Base-by-base conservation (phyloP, 306 rosid species). In the Trifolium dubium region DNA sequence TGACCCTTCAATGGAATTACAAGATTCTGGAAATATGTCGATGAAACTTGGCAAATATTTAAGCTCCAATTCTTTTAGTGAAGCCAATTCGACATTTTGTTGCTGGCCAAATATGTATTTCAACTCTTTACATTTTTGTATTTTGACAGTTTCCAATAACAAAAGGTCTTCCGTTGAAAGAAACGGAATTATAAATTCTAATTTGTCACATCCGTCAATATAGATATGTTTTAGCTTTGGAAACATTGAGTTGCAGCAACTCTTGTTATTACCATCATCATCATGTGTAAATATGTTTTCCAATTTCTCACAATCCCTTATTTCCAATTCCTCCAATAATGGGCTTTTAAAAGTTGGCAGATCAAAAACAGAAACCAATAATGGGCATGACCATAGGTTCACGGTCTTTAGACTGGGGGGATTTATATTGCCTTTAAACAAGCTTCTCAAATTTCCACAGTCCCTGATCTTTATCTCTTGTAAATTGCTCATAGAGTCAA, bases 401-500 rank as follows among this genome's bases (percentile, higher is more conserved):
- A 75, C 0, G 0, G 0, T 19, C 35, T 40, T 65, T 28, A 75
- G 73, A 40, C 37, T 64, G 41, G 32, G 8, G 0, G 60, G 67
- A 17, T 61, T 51, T 5, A 66, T 44, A 10, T 23, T 76, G 50
- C 6, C 13, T 46, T 68, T 13, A 10, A 51, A 23, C 11, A 62
- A 61, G 29, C 47, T 31, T 60, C n/a, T 1, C n/a, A 61, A 10
- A n/a, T 11, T 8, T 0, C 1, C 0, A 32, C 73, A 76, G 0
- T 3, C 0, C 0, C 0, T 0, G 0, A 75, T 11, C 1, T 0
- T 0, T 10, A 53, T 2, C 0, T 10, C 2, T 17, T 64, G 3
- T 76, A 76, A 30, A 31, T 13, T 15, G 12, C 39, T 64, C 3
- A 75, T 4, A 10, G n/a, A 64, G 54, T 39, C 66, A 19, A 3